Evolutionary conservation across 495 filamentous ascomycete species (phyloP).

Genomic region (Talaromyces stipitatus): DNA sequence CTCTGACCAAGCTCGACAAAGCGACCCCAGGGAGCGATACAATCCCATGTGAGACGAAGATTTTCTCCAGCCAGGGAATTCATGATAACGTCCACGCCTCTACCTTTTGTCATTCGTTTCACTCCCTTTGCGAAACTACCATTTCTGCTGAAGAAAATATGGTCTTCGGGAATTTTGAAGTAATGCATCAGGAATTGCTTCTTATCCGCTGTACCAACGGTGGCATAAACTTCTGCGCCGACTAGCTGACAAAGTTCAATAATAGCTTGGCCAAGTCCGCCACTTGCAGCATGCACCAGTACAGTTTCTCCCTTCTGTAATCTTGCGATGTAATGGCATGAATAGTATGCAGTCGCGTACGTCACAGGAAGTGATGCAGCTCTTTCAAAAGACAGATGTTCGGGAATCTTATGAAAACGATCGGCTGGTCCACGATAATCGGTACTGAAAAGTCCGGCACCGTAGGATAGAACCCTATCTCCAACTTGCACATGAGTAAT

Average conservation of each 20-base stretch:
- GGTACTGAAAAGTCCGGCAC: slow-evolving; percentile 10
- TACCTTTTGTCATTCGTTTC: slow-evolving; percentile 37
- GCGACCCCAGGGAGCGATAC: slow-evolving; percentile 34
- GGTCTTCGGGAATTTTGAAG: slow-evolving; percentile 43
- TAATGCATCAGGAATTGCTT: slow-evolving; percentile 38
- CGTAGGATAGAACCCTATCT: slow-evolving; percentile 34
- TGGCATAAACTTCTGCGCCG: slow-evolving; percentile 52
- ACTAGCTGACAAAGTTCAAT: too few species aligned
- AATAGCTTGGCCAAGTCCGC: too few species aligned
- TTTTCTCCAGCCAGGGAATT: slow-evolving; percentile 31
- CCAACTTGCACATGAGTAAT: slow-evolving; percentile 28
- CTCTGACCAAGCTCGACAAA: slow-evolving; percentile 42
- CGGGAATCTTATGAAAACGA: slow-evolving; percentile 16
- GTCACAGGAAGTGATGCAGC: slow-evolving; percentile 11
- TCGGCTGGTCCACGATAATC: not conserved
- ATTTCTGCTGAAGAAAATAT: slow-evolving; percentile 48
- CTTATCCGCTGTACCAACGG: slow-evolving; percentile 46
- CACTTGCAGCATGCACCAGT: too few species aligned
- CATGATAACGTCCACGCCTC: slow-evolving; percentile 33
- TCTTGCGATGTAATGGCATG: slow-evolving; percentile 3
- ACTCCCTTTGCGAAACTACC: slow-evolving; percentile 35
- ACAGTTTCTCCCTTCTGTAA: slow-evolving; percentile 40
- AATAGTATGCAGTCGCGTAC: slow-evolving; percentile 13
- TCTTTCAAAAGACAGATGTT: slow-evolving; percentile 12
- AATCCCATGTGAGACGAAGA: slow-evolving; percentile 28